These are phyloP conservation scores for Coemansia sp. DNA, from an alignment of 192 early-diverging fungal species.

Conservation along the genomic window DNA sequence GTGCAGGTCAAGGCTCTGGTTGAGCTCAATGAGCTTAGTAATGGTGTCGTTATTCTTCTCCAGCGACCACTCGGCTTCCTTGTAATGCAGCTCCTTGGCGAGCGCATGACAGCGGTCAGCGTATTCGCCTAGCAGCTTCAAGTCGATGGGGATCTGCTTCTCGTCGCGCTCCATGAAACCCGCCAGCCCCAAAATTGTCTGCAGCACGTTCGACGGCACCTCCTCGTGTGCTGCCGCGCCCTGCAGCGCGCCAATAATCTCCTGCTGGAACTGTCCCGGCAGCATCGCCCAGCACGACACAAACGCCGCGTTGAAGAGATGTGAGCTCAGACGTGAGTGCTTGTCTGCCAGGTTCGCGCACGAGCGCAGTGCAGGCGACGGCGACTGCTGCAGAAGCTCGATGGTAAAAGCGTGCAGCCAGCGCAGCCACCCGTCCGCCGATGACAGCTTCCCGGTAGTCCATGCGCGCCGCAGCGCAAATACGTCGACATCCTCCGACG, in stretches of 20 bases:
- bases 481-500: constrained; percentile 28
- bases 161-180: constrained; percentile 99
- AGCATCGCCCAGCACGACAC: constrained; percentile 96
- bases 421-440: constrained; percentile 89
- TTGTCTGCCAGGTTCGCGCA: constrained; percentile 80
- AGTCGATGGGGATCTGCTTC: constrained; percentile 91
- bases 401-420: constrained; percentile 91
- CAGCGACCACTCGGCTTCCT: constrained; percentile 88
- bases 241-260: constrained; percentile 82
- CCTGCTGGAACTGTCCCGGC: constrained; percentile 86
- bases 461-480: constrained; percentile 79
- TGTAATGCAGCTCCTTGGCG: constrained; percentile 98
- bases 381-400: constrained; percentile 94
- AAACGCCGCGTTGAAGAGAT: constrained; percentile 96
- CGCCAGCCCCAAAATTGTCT: constrained; percentile 88
- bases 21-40: constrained; percentile 89
- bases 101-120: constrained; percentile 92
- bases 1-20: constrained; percentile 91
- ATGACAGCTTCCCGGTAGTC: constrained; percentile 55
- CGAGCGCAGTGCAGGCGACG: constrained; percentile 89
- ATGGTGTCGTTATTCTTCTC: constrained; percentile 83
- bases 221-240: constrained; percentile 76
- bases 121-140: constrained; percentile 81
- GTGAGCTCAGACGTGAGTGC: constrained; percentile 76
- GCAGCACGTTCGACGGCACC: constrained; percentile 90